Base-by-base conservation (phyloP, 2,329 filamentous ascomycete species). In the Nothophoma quercina region DNA sequence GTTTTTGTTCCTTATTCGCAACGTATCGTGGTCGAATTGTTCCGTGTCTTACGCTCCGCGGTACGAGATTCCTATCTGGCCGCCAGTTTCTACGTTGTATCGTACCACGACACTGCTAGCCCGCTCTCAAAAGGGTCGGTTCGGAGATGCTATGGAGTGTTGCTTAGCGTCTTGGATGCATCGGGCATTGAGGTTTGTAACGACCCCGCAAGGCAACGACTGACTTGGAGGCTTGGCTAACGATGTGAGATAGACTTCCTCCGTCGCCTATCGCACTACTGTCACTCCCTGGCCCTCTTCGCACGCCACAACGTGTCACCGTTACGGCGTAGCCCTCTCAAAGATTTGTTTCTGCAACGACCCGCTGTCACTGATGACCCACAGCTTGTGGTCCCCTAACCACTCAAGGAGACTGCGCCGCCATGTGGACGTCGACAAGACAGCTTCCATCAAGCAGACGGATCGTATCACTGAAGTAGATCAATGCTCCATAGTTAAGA, bases 271-370 rank as follows among this genome's bases (percentile, higher is more conserved):
- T 33, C 33, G 22, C 35, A 38, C 25, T 30, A 28, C 29, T 16
- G 22, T 39, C 21, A 5, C 26, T 22, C 38, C 32, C 28, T 9
- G 19, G 42, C 36, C 23, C 25, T 42, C 32, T 53, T 18, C 21
- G 18, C 21, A 38, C 33, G 48, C 35, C 29, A 32, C 41, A 46
- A 45, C 23, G 36, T 46, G 49, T 35, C 26, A 45, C 8, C 26
- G 28, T 25, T 36, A 13, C 13, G 25, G 49, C 42, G 16, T 36
- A 39, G 49, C 19, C 18, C 30, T 22, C 21, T 5, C 26, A 32
- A 21, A 30, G 36, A 32, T 38, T 34, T 42, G 25, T 16, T 5
- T 16, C 30, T 36, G 28, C 39, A 26, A 15, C 28, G 26, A 26
- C 29, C 36, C 25, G 41, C 35, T 40, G 23, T 42, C 35, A 46